Conservation (phyloP, 192 early-diverging fungal species). For the Entomortierella lignicola region DNA sequence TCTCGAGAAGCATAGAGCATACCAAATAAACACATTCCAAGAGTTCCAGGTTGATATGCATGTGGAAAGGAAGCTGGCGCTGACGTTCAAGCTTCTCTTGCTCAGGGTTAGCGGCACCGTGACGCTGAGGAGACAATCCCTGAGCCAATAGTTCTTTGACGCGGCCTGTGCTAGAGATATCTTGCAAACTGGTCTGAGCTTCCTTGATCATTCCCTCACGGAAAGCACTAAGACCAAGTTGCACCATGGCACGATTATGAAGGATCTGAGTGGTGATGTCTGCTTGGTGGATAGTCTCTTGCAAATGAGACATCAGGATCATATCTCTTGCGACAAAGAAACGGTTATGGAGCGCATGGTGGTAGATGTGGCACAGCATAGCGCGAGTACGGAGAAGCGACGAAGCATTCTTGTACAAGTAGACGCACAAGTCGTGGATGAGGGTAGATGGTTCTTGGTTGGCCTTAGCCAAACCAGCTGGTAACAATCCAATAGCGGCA, state of each 20-base stretch:
- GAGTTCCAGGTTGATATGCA: conserved; percentile 99
- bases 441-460: conserved; percentile 68
- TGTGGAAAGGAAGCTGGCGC: conserved; percentile 99
- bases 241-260: conserved; percentile 97
- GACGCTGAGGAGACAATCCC: conserved; percentile 73
- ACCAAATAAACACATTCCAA: conserved; percentile 97
- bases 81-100: conserved; percentile 94
- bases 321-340: conserved; percentile 95
- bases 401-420: conserved; percentile 87
- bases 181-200: conserved; percentile 85
- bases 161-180: conserved; percentile 85
- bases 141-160: conserved; percentile 97
- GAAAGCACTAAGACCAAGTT: conserved; percentile 98
- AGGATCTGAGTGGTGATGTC: conserved; percentile 95
- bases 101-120: conserved; percentile 85
- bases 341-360: conserved; percentile 96
- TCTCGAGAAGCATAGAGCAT: conserved; percentile 96
- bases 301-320: conserved; percentile 98
- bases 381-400: conserved; percentile 91
- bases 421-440: conserved; percentile 85
- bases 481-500: conserved; percentile 59
- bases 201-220: conserved; percentile 93
- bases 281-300: conserved; percentile 89
- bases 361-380: conserved; percentile 97
- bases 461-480: conserved; percentile 60